Evolutionary conservation across 192 early-diverging fungal species (phyloP).

Genomic region (Chytriomyces confervae): DNA sequence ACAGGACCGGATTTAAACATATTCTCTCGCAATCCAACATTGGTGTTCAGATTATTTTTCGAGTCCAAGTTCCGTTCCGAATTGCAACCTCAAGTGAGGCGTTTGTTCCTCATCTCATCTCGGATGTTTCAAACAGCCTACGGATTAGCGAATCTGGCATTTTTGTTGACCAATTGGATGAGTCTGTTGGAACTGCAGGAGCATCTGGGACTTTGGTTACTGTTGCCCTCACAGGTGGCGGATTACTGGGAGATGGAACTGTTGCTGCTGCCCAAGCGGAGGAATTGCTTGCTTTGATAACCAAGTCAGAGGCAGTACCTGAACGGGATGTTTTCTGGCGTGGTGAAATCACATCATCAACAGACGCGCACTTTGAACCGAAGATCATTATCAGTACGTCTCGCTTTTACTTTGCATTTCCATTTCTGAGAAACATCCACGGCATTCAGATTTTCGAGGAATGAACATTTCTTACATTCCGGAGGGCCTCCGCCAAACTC

Average conservation of each 20-base stretch:
- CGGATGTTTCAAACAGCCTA: not conserved
- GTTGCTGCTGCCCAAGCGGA: slow-evolving; percentile 47
- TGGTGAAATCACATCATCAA: slow-evolving; percentile 32
- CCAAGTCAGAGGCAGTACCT: slow-evolving; percentile 3
- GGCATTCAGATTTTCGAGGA: slow-evolving; percentile 39
- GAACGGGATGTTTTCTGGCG: slow-evolving; percentile 17
- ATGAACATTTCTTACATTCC: slow-evolving; percentile 44
- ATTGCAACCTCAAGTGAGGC: not conserved
- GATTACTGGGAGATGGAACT: slow-evolving; percentile 18
- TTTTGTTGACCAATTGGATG: slow-evolving; percentile 37
- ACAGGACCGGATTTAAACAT: slow-evolving; percentile 22
- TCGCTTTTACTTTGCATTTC: not conserved
- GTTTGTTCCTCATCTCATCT: not conserved
- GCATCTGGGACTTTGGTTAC: slow-evolving; percentile 27
- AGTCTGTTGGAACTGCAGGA: not conserved
- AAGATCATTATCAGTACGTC: slow-evolving; percentile 45
- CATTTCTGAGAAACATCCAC: not conserved
- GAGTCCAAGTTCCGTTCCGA: not conserved
- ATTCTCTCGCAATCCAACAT: slow-evolving; percentile 21
- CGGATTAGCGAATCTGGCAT: slow-evolving; percentile 5
- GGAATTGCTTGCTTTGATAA: slow-evolving; percentile 40
- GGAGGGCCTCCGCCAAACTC: slow-evolving; percentile 41
- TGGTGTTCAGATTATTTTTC: slow-evolving; percentile 29
- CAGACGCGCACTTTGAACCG: slow-evolving; percentile 42
- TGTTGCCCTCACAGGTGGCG: slow-evolving; percentile 31